These are phyloP conservation scores for Lactarius sanguifluus DNA, from an alignment of 768 basidiomycete genomes.

Conservation along the genomic window DNA sequence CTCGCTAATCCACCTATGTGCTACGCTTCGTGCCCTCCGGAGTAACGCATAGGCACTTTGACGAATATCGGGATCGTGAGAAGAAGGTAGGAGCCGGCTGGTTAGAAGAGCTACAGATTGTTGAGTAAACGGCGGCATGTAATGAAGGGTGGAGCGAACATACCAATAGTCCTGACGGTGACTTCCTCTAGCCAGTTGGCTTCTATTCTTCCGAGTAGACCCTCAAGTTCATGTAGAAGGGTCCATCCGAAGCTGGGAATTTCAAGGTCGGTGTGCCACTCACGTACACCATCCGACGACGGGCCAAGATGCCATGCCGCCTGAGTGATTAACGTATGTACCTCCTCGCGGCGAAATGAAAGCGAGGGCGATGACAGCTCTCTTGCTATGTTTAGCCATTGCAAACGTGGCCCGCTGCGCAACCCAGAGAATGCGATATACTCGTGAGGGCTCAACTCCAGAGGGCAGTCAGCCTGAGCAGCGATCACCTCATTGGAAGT, in stretches of 20 bases:
- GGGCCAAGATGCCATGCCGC: constrained; percentile 47
- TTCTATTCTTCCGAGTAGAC: constrained; percentile 38
- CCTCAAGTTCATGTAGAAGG: constrained; percentile 40
- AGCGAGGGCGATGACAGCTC: constrained; percentile 43
- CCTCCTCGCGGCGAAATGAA: constrained; percentile 41
- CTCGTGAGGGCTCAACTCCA: constrained; percentile 46
- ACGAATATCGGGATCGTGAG: not conserved
- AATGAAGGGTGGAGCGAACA: not conserved
- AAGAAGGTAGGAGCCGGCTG: constrained; percentile 15
- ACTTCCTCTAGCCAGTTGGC: constrained; percentile 41
- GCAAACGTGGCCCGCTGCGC: constrained; percentile 45
- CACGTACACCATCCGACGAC: constrained; percentile 20
- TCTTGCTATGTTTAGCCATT: constrained; percentile 51
- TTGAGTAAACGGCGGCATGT: not conserved
- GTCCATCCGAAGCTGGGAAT: constrained; percentile 37
- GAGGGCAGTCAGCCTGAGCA: constrained; percentile 42
- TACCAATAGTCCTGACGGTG: constrained; percentile 15
- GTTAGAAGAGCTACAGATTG: constrained; percentile 4
- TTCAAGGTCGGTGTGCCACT: constrained; percentile 45
- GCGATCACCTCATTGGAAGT: constrained; percentile 46
- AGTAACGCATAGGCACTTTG: constrained; percentile 1
- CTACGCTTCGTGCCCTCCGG: constrained; percentile 1
- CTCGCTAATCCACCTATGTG: constrained; percentile 10
- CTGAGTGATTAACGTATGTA: constrained; percentile 46
- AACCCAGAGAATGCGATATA: constrained; percentile 47